A percentile compares a stretch with the other conserved stretches of the same genome.
These are phyloP conservation scores for Tetrapyrgos nigripes DNA, from an alignment of 1,284 basidiomycete species.

Conservation along the genomic window DNA sequence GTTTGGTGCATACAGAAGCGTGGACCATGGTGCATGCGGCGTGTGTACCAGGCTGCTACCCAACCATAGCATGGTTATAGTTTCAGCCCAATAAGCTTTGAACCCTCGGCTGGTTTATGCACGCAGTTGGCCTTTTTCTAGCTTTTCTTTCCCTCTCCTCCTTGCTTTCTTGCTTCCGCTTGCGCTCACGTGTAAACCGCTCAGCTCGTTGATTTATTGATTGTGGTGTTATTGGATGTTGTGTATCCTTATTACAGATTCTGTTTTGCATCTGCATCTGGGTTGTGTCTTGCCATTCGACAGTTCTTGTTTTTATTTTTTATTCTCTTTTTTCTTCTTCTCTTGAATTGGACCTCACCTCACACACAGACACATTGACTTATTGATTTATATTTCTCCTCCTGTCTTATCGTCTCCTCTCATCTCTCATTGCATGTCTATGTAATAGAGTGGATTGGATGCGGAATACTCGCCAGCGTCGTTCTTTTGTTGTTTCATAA, in stretches of 20 bases:
- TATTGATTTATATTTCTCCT: constrained; percentile 13
- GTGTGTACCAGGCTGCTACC: too few species aligned
- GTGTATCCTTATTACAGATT: background rate
- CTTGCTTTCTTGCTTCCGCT: background rate
- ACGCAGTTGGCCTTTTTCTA: background rate
- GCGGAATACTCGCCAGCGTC: constrained; percentile 1
- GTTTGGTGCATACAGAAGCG: too few species aligned
- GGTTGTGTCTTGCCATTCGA: background rate
- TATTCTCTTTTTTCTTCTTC: constrained; percentile 9
- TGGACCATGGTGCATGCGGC: too few species aligned
- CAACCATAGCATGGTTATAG: too few species aligned
- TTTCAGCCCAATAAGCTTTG: background rate
- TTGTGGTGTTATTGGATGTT: background rate
- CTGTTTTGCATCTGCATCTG: background rate
- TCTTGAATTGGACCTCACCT: too few species aligned
- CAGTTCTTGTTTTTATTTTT: background rate
- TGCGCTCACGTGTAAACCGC: too few species aligned
- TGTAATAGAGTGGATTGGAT: background rate
- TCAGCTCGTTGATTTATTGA: too few species aligned
- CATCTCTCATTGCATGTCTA: constrained; percentile 6
- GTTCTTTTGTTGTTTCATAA: background rate
- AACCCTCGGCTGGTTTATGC: background rate
- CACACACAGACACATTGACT: too few species aligned
- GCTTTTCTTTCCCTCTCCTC: background rate
- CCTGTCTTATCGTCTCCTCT: constrained; percentile 7